Base-by-base conservation (phyloP, 208 protist genomes). In the Leptomonas pyrrhocoris region DNA sequence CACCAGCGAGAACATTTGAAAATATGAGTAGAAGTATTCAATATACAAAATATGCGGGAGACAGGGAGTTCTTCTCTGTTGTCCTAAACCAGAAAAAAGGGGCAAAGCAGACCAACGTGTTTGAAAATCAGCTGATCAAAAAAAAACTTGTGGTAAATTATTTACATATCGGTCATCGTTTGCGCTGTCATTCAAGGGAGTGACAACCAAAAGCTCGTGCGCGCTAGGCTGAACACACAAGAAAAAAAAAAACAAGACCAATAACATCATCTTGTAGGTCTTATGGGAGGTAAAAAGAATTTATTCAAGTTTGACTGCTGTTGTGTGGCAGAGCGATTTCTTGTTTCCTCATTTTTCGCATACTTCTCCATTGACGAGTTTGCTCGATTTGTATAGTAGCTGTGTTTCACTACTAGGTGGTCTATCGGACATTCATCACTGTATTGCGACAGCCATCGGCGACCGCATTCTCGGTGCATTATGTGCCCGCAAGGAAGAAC, bases 381-480 rank as follows among this genome's bases (percentile, higher is more conserved):
- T 62, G n/a, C 1, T 5, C n/a, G 31, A n/a, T 51, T 25, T 23
- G 51, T 25, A 0, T 53, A 18, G 6, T 40, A 48, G 45, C 38
- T 16, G 16, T 12, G 36, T 18, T 28, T 48, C 23, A 61, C 55
- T 27, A 27, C 40, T n/a, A 43, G 31, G 30, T 79, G 76, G 61
- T 95, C 90, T 42, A 95, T 67, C 15, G 90, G 90, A 66, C 90
- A 95, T 15, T 59, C 55, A 54, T 77, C 81, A 50, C 73, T 80
- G 53, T 81, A 78, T 49, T 85, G 75, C 45, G 91, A 93, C 15
- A 92, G 55, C 91, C 91, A 96, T 62, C 31, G 72, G 51, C 68
- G 46, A 1, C 81, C 88, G 66, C 91, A 96, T 0, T 19, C 40
- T 19, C 66, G 40, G 64, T 96, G 91, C 57, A 96, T 86, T 73